Base-by-base conservation (phyloP, 148 eudicot genomes). In the Cornus florida region DNA sequence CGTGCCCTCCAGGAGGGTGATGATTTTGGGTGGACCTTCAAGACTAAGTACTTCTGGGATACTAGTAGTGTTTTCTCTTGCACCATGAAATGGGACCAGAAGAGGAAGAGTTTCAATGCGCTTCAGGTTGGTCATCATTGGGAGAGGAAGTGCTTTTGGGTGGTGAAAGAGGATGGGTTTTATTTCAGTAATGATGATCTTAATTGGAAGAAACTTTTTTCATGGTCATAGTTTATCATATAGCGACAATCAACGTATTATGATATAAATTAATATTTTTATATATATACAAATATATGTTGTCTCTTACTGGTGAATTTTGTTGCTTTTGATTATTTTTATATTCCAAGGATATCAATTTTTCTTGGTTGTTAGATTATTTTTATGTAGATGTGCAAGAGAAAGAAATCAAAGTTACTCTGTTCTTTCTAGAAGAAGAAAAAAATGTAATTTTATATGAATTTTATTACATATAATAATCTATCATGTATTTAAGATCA, bases 1-100 rank as follows among this genome's bases (percentile, higher is more conserved):
- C 84, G 95, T 50, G 95, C 93, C 1, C 85, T 92, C 17, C 95
- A 92, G 70, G 93, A 90, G 39, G 89, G 91, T 0, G 95, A 92
- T 46, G 93, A 92, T 33, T 92, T 85, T 62, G 84, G 91, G 46
- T 88, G 89, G 93, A 84, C 56, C 20, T 50, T 82, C 0, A 74
- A 57, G 32, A 60, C 82, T 7, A 73, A 35, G 17, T 67, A 43
- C 48, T 43, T 86, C 1, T 84, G 84, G 86, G 76, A 73, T 20
- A 56, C 33, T 2, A 3, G 7, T 53, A 16, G 19, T 16, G 77
- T 69, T 23, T 89, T 84, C 74, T 75, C 48, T 53, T 91, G 94
- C 77, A 91, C 92, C 46, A 62, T 89, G 69, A 91, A 91, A 76
- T 87, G 88, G 91, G 92, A 86, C 38, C 4, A 31, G 22, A 79